Percentiles rank a stretch among this genome's conserved stretches.
Conservation (phyloP, 176 grass and related monocot species). For the Rhynchospora tenuis region DNA sequence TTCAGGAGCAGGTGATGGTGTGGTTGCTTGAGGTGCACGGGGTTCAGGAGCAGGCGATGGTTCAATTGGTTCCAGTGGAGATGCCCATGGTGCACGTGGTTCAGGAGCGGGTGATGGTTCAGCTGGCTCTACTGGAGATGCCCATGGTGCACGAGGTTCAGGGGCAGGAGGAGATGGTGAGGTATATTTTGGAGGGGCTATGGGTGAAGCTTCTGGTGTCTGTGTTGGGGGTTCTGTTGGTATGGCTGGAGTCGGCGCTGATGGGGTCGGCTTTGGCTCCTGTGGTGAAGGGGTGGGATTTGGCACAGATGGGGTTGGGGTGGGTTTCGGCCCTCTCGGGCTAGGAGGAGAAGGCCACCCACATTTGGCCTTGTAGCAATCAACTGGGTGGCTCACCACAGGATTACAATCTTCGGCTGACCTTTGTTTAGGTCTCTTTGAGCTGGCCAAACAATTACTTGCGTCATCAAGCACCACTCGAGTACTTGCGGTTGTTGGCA, state of each 20-base stretch:
- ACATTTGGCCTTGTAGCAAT: conserved; percentile 27
- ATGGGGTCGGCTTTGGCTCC: conserved; percentile 5
- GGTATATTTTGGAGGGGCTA: conserved; percentile 5
- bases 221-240: not conserved
- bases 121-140: not conserved
- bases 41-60: not conserved
- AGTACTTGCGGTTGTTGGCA: not conserved
- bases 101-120: conserved; percentile 1
- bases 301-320: not conserved
- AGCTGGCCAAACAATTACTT: conserved; percentile 20
- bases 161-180: not conserved
- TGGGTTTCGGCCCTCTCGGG: not conserved
- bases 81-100: not conserved
- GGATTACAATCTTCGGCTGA: conserved; percentile 3
- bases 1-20: not conserved
- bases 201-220: not conserved
- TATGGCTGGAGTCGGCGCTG: not conserved
- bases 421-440: conserved; percentile 20
- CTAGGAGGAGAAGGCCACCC: not conserved
- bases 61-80: not conserved
- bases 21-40: not conserved
- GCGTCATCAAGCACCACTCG: conserved; percentile 19
- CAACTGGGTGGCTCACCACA: conserved; percentile 27
- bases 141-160: not conserved
- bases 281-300: conserved; percentile 14